Percentiles rank a stretch among this genome's conserved stretches.
These are phyloP conservation scores for Dispira parvispora DNA, from an alignment of 192 early-diverging fungal species.

Conservation along the genomic window DNA sequence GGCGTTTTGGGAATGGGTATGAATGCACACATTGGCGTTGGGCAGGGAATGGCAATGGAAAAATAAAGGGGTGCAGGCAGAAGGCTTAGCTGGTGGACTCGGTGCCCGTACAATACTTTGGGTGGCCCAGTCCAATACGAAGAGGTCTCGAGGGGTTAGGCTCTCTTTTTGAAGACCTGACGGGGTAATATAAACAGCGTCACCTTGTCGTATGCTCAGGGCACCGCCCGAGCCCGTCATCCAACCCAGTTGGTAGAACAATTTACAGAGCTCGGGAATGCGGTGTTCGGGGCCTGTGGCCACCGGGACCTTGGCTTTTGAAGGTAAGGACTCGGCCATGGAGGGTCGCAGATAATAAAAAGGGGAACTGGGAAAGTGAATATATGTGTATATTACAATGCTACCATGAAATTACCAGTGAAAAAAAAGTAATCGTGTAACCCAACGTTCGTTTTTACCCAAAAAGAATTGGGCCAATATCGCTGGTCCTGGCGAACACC, in stretches of 20 bases:
- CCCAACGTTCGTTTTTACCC: no score
- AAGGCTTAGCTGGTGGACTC: conserved; percentile 46
- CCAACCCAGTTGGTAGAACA: conserved; percentile 86
- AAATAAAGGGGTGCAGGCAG: conserved; percentile 90
- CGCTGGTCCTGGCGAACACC: no score
- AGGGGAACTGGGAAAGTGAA: no score
- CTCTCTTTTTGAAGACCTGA: conserved; percentile 92
- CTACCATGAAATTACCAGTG: no score
- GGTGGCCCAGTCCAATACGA: conserved; percentile 50
- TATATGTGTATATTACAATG: no score
- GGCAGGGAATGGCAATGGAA: conserved; percentile 81
- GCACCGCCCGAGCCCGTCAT: conserved; percentile 89
- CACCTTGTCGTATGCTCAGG: conserved; percentile 59
- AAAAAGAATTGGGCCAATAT: no score
- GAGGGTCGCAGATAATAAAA: no score
- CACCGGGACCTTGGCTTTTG: no score
- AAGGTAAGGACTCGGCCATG: no score
- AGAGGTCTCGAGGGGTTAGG: conserved; percentile 69
- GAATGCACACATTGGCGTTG: conserved; percentile 78
- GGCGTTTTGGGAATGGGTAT: conserved; percentile 92
- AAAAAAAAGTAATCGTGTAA: no score
- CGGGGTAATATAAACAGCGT: conserved; percentile 77
- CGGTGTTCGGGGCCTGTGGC: no score
- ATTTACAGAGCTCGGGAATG: conserved; percentile 80
- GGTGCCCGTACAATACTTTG: conserved; percentile 52